A percentile compares a stretch with the other conserved stretches of the same genome.
These are phyloP conservation scores for Mucor velutinosus DNA, from an alignment of 371 early-diverging fungal species.

Conservation along the genomic window DNA sequence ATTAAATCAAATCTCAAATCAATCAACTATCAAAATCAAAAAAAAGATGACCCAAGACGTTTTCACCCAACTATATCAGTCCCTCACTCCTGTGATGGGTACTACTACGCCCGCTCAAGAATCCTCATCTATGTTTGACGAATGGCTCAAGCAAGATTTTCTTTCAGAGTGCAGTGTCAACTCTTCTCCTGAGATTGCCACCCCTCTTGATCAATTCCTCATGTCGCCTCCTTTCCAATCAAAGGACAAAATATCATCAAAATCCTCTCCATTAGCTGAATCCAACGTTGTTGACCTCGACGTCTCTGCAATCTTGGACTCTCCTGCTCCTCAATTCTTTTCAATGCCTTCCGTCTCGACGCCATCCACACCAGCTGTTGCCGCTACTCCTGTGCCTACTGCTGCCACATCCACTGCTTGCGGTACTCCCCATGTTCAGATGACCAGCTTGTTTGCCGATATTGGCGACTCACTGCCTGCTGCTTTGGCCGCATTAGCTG, in stretches of 20 bases:
- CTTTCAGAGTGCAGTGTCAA: slow-evolving; percentile 24
- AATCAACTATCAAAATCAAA: not conserved
- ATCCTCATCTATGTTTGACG: slow-evolving; percentile 28
- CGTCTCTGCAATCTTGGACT: slow-evolving; percentile 31
- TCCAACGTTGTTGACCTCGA: slow-evolving; percentile 17
- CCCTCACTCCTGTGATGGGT: slow-evolving; percentile 22
- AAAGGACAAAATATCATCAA: slow-evolving; percentile 12
- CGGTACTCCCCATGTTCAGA: not conserved
- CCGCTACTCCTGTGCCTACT: not conserved
- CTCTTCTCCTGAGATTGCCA: slow-evolving; percentile 32
- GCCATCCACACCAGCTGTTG: slow-evolving; percentile 1
- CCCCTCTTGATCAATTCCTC: slow-evolving; percentile 31
- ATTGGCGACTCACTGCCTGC: slow-evolving; percentile 31
- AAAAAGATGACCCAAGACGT: slow-evolving; percentile 33
- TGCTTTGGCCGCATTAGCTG: slow-evolving; percentile 31
- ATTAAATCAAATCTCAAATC: not conserved
- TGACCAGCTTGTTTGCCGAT: slow-evolving; percentile 27
- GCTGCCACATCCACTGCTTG: slow-evolving; percentile 8
- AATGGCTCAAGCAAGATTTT: slow-evolving; percentile 35
- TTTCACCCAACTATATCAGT: slow-evolving; percentile 39
- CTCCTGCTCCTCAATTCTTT: slow-evolving; percentile 15
- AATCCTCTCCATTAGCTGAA: not conserved
- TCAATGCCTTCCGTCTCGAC: not conserved
- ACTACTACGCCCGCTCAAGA: slow-evolving; percentile 14
- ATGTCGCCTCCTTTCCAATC: slow-evolving; percentile 28